These are phyloP conservation scores for Alliaria petiolata DNA, from an alignment of 345 rosid genomes.

Conservation along the genomic window DNA sequence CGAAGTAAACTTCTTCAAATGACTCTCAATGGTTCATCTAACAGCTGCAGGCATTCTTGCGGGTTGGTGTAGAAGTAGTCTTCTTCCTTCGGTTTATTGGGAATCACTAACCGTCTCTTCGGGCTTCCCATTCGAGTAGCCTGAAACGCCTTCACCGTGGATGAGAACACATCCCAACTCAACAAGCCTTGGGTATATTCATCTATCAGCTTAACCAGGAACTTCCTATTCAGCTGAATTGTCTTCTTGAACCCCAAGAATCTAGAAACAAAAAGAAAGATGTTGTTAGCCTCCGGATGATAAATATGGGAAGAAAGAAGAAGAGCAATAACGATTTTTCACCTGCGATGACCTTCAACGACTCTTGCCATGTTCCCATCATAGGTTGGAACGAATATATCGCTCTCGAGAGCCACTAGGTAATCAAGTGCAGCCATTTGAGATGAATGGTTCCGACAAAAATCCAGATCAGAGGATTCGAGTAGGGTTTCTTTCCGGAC, in stretches of 20 bases:
- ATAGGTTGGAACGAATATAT: slow-evolving; percentile 84
- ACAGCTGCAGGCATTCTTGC: slow-evolving; percentile 76
- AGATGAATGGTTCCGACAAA: slow-evolving; percentile 74
- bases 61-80: slow-evolving; percentile 96
- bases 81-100: slow-evolving; percentile 92
- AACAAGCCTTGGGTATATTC: slow-evolving; percentile 51
- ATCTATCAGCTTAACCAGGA: slow-evolving; percentile 71
- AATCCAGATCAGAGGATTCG: slow-evolving; percentile 54
- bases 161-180: slow-evolving; percentile 83
- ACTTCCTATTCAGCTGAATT: slow-evolving; percentile 59
- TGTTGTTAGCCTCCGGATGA: slow-evolving; percentile 9
- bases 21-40: slow-evolving; percentile 57
- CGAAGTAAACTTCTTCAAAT: slow-evolving; percentile 18
- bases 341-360: slow-evolving; percentile 99
- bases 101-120: slow-evolving; percentile 48
- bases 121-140: slow-evolving; percentile 76
- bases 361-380: slow-evolving; percentile 98
- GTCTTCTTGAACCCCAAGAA: slow-evolving; percentile 96
- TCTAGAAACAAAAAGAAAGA: slow-evolving; percentile 36
- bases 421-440: slow-evolving; percentile 95
- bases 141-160: slow-evolving; percentile 64
- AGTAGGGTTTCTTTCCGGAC: slow-evolving; percentile 82
- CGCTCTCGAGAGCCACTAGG: slow-evolving; percentile 85
- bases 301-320: not conserved
- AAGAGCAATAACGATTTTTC: not conserved